Base-by-base conservation (phyloP, 768 basidiomycete species). In the Mycena crocata region DNA sequence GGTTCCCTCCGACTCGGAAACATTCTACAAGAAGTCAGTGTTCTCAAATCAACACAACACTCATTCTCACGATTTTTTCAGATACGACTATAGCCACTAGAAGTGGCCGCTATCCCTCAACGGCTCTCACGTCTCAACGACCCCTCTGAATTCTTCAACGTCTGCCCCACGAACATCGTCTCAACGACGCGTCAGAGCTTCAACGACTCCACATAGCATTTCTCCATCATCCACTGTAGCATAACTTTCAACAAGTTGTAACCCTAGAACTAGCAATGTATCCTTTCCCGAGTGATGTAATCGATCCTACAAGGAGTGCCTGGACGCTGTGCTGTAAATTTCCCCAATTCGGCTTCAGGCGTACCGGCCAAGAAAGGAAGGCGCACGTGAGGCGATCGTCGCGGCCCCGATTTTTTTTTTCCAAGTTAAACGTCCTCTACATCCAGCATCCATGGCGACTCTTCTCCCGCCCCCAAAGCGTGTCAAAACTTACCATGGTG, bases 401-500 rank as follows among this genome's bases (percentile, higher is more conserved):
- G n/a, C n/a, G n/a, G n/a, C n/a, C n/a, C n/a, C n/a, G n/a, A n/a
- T n/a, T n/a, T n/a, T n/a, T n/a, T n/a, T n/a, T n/a, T n/a, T n/a
- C n/a, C n/a, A n/a, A n/a, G n/a, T n/a, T n/a, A n/a, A n/a, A n/a
- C n/a, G n/a, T n/a, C n/a, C n/a, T n/a, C n/a, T n/a, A n/a, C n/a
- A n/a, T n/a, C n/a, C n/a, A n/a, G n/a, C n/a, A n/a, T n/a, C n/a
- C 64, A 96, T 96, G 96, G 92, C 95, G 13, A 90, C 94, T 6
- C 82, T 91, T 24, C 85, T 96, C 28, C 95, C 94, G 34, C 95
- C 94, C 28, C 95, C 94, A 21, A 96, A 96, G 81, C 87, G 96
- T 68, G 87, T 89, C 76, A 96, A 96, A 78, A 83, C 89, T 42
- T 91, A 93, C 77, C 89, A 94, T 71, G 92, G 91, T 5, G 78